Evolutionary conservation across 331 rosid species (phyloP).

Genomic region (Erythrophleum ivorense): DNA sequence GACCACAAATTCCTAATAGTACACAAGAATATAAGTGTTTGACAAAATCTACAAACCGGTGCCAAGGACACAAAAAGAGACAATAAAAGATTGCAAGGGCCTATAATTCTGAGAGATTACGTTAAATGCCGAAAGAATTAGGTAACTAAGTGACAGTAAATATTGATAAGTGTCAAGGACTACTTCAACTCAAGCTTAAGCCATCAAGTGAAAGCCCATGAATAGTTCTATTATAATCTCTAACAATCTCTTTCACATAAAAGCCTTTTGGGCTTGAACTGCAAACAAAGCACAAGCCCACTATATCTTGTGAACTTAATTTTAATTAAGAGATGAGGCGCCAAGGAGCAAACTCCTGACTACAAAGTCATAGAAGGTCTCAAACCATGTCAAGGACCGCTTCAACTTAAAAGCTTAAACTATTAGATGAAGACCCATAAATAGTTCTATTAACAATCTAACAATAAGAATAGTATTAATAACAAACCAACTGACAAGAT

Average conservation of each 20-base stretch:
- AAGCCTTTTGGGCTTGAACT: neutral
- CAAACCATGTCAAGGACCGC: neutral
- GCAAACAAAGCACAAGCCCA: neutral
- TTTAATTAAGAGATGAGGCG: neutral
- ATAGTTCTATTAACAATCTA: neutral
- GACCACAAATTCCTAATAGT: constrained; percentile 66
- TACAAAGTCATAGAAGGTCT: neutral
- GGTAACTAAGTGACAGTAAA: constrained; percentile 3
- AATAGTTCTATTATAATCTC: neutral
- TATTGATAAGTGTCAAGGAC: neutral
- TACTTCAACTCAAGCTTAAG: neutral
- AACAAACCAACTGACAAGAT: neutral
- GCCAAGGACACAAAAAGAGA: constrained; percentile 6
- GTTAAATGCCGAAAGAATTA: constrained; percentile 16
- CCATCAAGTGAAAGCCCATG: neutral
- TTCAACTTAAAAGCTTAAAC: neutral
- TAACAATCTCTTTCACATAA: neutral
- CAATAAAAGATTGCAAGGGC: constrained; percentile 2
- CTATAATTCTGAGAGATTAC: neutral
- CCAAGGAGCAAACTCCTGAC: neutral
- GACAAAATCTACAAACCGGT: constrained; percentile 34
- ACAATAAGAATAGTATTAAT: neutral
- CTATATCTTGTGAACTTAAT: neutral
- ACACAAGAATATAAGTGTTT: constrained; percentile 40
- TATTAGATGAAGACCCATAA: neutral